Base-by-base conservation (phyloP, 164 flowering plant species). In the Vitis rotundifolia region DNA sequence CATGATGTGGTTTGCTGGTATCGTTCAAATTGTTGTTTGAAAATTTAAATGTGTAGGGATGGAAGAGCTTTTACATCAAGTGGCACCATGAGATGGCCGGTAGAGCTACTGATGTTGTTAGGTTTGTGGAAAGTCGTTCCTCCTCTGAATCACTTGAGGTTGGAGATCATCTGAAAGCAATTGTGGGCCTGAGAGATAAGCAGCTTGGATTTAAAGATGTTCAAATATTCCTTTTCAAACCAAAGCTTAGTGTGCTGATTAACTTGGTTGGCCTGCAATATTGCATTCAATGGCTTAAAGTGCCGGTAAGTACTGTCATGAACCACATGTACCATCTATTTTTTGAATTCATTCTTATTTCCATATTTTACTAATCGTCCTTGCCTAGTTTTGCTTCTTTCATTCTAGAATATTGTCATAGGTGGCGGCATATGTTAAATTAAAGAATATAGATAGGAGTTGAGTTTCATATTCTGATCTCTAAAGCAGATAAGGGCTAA, bases 241-340 rank as follows among this genome's bases (percentile, higher is more conserved):
- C 87, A 26, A 78, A 84, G 50, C 78, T 84, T 31, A 84, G 64
- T 73, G 91, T 78, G 66, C 75, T 93, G 62, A 82, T 84, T 50
- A 93, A 91, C 78, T 78, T 91, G 81, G 77, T 89, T 56, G 96
- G 94, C 72, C 66, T 93, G 71, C 91, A 85, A 74, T 93, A 90
- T 75, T 89, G 86, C 85, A 68, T 88, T 29, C 63, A 69, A 49
- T 70, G 81, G 78, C 91, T 90, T 54, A 50, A 64, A 59, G 68
- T 89, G 37, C 84, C 89, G 82, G 96, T 92, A 87, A 81, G 9
- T 61, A 59, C 29, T 19, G 13, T 26, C 50, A 18, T 26, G 31
- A 53, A 1, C 18, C 16, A 3, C 53, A 7, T 69, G 9, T 8
- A 54, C 14, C 28, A 12, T 29, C 66, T 11, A 31, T 48, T 11